Percentiles rank a stretch among this genome's conserved stretches.
Conservation (phyloP, 805 yeast genomes). For the Peterozyma xylosa region DNA sequence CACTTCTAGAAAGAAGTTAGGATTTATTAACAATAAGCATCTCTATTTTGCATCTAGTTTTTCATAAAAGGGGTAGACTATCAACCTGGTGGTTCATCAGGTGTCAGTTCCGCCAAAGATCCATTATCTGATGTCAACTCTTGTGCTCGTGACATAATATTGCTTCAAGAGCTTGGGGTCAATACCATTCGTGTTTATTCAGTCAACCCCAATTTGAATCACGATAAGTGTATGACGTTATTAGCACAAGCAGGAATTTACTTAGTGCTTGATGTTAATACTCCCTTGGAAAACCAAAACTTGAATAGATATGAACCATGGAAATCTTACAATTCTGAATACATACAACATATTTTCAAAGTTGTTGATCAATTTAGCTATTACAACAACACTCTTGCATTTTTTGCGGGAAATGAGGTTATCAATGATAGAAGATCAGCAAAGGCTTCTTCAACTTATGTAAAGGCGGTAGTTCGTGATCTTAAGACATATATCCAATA, state of each 20-base stretch:
- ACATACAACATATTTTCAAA: constrained; percentile 68
- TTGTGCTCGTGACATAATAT: constrained; percentile 76
- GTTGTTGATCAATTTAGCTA: constrained; percentile 75
- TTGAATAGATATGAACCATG: constrained; percentile 90
- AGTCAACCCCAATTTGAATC: constrained; percentile 73
- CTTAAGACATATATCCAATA: constrained; percentile 61
- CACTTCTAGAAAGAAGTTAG: not conserved
- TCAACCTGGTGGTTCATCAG: constrained; percentile 94
- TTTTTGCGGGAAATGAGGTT: constrained; percentile 89
- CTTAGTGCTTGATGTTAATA: constrained; percentile 82
- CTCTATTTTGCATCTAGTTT: constrained; percentile 34
- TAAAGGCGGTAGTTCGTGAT: constrained; percentile 76
- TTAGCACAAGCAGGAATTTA: constrained; percentile 92
- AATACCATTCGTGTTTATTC: constrained; percentile 88
- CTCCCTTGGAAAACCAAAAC: constrained; percentile 73
- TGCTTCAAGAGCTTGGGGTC: constrained; percentile 79
- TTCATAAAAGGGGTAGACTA: constrained; percentile 85
- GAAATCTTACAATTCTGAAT: constrained; percentile 69
- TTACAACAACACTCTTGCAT: constrained; percentile 85
- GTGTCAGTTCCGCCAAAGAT: constrained; percentile 47
- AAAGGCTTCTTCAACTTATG: constrained; percentile 58
- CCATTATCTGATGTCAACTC: constrained; percentile 66
- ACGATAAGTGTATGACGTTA: constrained; percentile 86
- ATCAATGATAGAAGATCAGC: constrained; percentile 76
- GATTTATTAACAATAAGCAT: constrained; percentile 10